Evolutionary conservation across 805 yeast genomes (phyloP).

Genomic region (Saccharomycopsis oosterbeekiorum): DNA sequence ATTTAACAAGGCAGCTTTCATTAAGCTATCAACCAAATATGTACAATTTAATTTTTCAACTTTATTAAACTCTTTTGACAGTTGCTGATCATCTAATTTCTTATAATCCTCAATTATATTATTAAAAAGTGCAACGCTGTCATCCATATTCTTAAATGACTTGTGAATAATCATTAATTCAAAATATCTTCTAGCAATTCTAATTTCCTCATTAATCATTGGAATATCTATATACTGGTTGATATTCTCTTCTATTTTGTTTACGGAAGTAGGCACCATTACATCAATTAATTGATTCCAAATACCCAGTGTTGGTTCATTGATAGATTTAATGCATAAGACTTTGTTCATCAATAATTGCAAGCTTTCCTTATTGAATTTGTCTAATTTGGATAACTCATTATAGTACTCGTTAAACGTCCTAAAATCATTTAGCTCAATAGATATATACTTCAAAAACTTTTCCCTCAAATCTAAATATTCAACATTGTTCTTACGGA

Average conservation of each 20-base stretch:
- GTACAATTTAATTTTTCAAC: background rate
- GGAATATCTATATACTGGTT: background rate
- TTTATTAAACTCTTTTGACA: background rate
- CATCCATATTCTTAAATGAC: constrained; percentile 3
- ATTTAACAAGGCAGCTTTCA: constrained; percentile 9
- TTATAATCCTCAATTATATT: constrained; percentile 1
- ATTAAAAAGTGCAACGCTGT: constrained; percentile 8
- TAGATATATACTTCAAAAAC: background rate
- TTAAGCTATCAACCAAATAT: constrained; percentile 11
- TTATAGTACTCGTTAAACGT: background rate
- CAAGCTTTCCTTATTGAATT: background rate
- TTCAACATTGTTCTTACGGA: background rate
- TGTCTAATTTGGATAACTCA: background rate
- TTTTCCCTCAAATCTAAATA: background rate
- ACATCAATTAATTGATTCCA: constrained; percentile 1
- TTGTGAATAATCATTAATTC: background rate
- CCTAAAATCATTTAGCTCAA: background rate
- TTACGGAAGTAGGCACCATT: background rate
- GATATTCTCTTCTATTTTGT: background rate
- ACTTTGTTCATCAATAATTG: constrained; percentile 2
- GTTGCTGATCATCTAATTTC: background rate
- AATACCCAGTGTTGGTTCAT: background rate
- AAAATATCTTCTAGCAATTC: background rate
- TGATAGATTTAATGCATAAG: background rate
- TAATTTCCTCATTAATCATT: constrained; percentile 1